Conservation (phyloP, 306 rosid species). For the Dalbergia oliveri region DNA sequence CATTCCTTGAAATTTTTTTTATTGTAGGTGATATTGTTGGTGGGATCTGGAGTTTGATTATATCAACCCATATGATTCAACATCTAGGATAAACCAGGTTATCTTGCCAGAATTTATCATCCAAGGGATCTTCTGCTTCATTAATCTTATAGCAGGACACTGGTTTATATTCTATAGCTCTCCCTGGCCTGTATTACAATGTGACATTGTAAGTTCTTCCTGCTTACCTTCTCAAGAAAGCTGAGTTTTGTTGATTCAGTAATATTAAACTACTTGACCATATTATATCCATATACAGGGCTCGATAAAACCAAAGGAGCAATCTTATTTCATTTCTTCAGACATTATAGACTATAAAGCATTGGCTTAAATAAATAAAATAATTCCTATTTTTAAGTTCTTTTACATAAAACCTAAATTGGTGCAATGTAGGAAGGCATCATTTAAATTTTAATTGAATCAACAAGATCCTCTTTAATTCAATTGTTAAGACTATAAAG, state of each 20-base stretch:
- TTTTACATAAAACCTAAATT: conserved; percentile 16
- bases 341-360: conserved; percentile 11
- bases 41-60: conserved; percentile 92
- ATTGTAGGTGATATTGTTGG: conserved; percentile 88
- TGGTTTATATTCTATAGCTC: conserved; percentile 74
- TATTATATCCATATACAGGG: neutral
- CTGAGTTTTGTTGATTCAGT: conserved; percentile 7
- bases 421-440: neutral
- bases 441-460: conserved; percentile 26
- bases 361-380: neutral
- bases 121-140: conserved; percentile 69
- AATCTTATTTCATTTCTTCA: conserved; percentile 7
- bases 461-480: neutral
- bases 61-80: conserved; percentile 90
- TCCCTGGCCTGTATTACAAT: conserved; percentile 82
- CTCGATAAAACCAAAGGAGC: conserved; percentile 8
- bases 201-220: conserved; percentile 70
- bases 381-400: neutral
- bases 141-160: conserved; percentile 70
- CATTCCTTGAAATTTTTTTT: conserved; percentile 2
- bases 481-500: neutral
- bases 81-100: conserved; percentile 72
- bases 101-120: conserved; percentile 81
- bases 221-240: conserved; percentile 12
- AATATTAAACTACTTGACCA: conserved; percentile 19